Conservation (phyloP, 2,329 filamentous ascomycete species). For the Blastomyces emzantsi region DNA sequence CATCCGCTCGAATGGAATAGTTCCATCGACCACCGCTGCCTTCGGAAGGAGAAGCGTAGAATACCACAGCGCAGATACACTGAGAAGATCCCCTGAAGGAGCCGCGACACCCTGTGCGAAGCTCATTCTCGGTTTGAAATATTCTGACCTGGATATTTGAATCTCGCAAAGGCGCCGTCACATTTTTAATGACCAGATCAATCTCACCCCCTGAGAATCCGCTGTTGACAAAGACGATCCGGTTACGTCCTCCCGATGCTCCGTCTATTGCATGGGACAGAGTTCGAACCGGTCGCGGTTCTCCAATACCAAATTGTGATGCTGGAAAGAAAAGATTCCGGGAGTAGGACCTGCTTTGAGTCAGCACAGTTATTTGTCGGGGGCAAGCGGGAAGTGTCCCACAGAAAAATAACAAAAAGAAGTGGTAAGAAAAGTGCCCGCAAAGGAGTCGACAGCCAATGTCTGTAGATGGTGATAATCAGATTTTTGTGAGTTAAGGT, state of each 20-base stretch:
- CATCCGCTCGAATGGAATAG: slow-evolving; percentile 73
- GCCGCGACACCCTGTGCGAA: slow-evolving; percentile 55
- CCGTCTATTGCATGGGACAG: slow-evolving; percentile 54
- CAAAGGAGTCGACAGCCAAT: slow-evolving; percentile 46
- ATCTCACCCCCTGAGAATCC: slow-evolving; percentile 61
- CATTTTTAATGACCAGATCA: slow-evolving; percentile 55
- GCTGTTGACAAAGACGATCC: slow-evolving; percentile 70
- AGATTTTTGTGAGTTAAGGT: slow-evolving; percentile 51
- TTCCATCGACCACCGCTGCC: slow-evolving; percentile 65
- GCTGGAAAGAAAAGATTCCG: slow-evolving; percentile 77
- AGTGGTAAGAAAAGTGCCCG: slow-evolving; percentile 50
- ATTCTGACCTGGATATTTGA: slow-evolving; percentile 31
- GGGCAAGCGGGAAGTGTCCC: neutral
- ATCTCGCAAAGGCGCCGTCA: slow-evolving; percentile 50
- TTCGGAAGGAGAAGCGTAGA: slow-evolving; percentile 65
- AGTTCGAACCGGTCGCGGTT: slow-evolving; percentile 51
- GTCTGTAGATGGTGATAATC: slow-evolving; percentile 45
- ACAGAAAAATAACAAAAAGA: slow-evolving; percentile 42
- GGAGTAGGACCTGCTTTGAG: slow-evolving; percentile 50
- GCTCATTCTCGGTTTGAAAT: slow-evolving; percentile 31
- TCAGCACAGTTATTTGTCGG: neutral
- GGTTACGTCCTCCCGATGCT: slow-evolving; percentile 53
- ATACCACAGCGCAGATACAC: slow-evolving; percentile 67
- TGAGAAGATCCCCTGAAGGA: slow-evolving; percentile 56
- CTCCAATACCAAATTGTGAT: slow-evolving; percentile 63